These are phyloP conservation scores for Suillus plorans DNA, from an alignment of 768 basidiomycete genomes.

Conservation along the genomic window DNA sequence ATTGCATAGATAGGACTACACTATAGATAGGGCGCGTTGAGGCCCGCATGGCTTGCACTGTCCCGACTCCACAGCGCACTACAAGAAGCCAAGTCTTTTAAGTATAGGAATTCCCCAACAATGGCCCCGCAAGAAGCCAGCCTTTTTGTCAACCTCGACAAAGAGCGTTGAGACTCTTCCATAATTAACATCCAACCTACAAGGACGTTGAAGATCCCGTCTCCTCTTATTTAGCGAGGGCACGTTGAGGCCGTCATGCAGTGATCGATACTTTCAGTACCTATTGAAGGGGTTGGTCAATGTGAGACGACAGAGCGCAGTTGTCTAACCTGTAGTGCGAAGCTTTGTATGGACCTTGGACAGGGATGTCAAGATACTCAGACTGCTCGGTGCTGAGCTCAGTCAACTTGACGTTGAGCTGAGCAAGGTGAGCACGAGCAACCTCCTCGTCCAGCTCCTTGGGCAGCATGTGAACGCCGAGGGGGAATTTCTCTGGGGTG, in stretches of 20 bases:
- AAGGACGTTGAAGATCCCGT: conserved; percentile 70
- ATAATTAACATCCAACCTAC: conserved; percentile 44
- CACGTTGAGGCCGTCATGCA: conserved; percentile 74
- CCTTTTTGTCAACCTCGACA: conserved; percentile 27
- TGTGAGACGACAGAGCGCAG: no score
- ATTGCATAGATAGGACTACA: conserved; percentile 7
- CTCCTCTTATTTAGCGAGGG: conserved; percentile 59
- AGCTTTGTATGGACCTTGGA: conserved; percentile 78
- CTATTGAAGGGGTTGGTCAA: conserved; percentile 15
- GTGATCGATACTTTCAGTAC: conserved; percentile 26
- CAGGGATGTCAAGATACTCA: conserved; percentile 88
- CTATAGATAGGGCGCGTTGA: conserved; percentile 35
- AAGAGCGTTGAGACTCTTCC: conserved; percentile 50
- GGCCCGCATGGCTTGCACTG: conserved; percentile 25
- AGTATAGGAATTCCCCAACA: conserved; percentile 16
- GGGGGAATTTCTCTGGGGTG: conserved; percentile 84
- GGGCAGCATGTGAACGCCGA: conserved; percentile 98
- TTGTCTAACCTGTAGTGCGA: conserved; percentile 58
- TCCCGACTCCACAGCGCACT: conserved; percentile 15
- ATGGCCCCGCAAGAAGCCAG: conserved; percentile 8
- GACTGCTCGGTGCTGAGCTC: conserved; percentile 71
- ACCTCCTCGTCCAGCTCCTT: conserved; percentile 99
- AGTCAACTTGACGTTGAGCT: conserved; percentile 94
- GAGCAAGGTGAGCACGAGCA: conserved; percentile 89
- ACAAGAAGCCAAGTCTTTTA: conserved; percentile 13